A percentile compares a stretch with the other conserved stretches of the same genome.
Conservation (phyloP, 768 basidiomycete species). For the Gymnopilus junonius region DNA sequence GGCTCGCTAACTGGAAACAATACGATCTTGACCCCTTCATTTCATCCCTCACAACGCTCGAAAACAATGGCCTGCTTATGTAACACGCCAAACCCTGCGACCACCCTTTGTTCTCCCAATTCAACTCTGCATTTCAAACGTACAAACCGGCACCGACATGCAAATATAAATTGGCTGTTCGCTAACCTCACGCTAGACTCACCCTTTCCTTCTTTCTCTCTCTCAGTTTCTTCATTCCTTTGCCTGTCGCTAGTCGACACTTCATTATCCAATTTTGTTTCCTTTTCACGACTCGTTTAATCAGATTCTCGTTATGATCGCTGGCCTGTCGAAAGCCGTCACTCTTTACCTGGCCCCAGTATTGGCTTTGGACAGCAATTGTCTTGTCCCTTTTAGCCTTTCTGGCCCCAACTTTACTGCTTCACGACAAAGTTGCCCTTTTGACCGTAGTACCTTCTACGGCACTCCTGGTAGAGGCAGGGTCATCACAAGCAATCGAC, state of each 20-base stretch:
- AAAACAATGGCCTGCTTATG: slow-evolving; percentile 26
- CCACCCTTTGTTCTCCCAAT: slow-evolving; percentile 26
- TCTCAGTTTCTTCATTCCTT: neutral
- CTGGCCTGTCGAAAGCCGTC: slow-evolving; percentile 68
- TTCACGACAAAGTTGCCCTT: slow-evolving; percentile 66
- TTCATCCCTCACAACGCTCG: slow-evolving; percentile 3
- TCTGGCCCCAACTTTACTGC: slow-evolving; percentile 64
- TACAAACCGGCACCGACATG: neutral
- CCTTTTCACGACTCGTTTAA: slow-evolving; percentile 16
- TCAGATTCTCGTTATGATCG: slow-evolving; percentile 57
- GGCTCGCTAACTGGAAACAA: neutral
- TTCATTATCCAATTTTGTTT: slow-evolving; percentile 12
- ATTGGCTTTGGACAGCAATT: slow-evolving; percentile 65
- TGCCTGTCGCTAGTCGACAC: slow-evolving; percentile 27
- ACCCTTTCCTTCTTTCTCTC: slow-evolving; percentile 5
- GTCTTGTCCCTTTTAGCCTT: slow-evolving; percentile 70
- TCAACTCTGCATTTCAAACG: slow-evolving; percentile 5
- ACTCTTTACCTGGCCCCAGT: slow-evolving; percentile 72
- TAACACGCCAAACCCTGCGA: slow-evolving; percentile 14
- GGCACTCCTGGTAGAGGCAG: slow-evolving; percentile 33
- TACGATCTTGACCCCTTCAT: neutral
- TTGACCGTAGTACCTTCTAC: slow-evolving; percentile 66
- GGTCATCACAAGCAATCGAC: slow-evolving; percentile 46
- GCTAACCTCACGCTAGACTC: neutral
- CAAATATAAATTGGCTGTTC: slow-evolving; percentile 14